Percentiles rank a stretch among this genome's conserved stretches.
These are phyloP conservation scores for Daldinia grandis DNA, from an alignment of 495 filamentous ascomycete species.

Conservation along the genomic window DNA sequence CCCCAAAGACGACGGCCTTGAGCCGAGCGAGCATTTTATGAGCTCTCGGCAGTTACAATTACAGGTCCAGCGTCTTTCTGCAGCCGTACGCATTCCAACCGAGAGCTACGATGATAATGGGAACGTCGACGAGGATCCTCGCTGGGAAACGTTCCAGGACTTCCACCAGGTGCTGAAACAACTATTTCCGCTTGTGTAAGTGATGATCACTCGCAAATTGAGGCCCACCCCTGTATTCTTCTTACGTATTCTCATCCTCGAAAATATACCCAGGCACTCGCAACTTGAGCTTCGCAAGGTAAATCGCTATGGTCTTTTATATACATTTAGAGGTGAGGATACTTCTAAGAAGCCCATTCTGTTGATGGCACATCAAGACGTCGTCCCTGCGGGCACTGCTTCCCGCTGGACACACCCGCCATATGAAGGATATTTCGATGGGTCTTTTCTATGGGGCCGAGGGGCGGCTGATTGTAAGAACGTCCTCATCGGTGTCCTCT, in stretches of 20 bases:
- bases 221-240: not conserved
- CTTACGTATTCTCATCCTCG: not conserved
- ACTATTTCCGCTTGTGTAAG: slow-evolving; percentile 53
- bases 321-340: slow-evolving; percentile 63
- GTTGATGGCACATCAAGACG: slow-evolving; percentile 71
- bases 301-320: slow-evolving; percentile 67
- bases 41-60: slow-evolving; percentile 8
- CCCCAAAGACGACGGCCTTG: slow-evolving; percentile 20
- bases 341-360: slow-evolving; percentile 63
- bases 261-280: slow-evolving; percentile 31
- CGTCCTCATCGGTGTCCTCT: slow-evolving; percentile 65
- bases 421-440: slow-evolving; percentile 64
- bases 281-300: slow-evolving; percentile 56
- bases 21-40: slow-evolving; percentile 26
- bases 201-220: not conserved
- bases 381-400: slow-evolving; percentile 59
- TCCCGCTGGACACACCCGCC: slow-evolving; percentile 68
- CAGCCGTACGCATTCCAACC: slow-evolving; percentile 55
- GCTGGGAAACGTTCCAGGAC: slow-evolving; percentile 57
- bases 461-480: slow-evolving; percentile 69
- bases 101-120: slow-evolving; percentile 61
- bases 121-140: slow-evolving; percentile 54
- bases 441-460: slow-evolving; percentile 65
- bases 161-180: slow-evolving; percentile 52
- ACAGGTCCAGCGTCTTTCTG: slow-evolving; percentile 27